phyloP scores from a whole-genome alignment of 306 rosid genomes.

The Rosa chinensis region DNA sequence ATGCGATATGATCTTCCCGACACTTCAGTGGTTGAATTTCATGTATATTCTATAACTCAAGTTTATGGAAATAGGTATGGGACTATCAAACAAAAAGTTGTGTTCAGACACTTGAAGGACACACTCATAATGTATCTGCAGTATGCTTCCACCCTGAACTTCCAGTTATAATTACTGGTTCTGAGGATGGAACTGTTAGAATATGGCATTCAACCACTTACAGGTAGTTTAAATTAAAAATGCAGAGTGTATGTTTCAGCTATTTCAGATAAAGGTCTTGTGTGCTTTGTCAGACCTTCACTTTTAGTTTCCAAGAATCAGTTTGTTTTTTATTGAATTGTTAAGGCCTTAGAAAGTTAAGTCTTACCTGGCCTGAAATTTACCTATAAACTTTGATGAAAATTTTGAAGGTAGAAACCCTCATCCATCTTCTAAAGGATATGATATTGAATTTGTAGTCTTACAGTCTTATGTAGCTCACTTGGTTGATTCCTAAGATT shows the following conservation, averaged over 20 bases:
- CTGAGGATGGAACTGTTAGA: constrained; percentile 98
- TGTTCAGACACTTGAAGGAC: constrained; percentile 99
- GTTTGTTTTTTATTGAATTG: not conserved
- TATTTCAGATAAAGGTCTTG: not conserved
- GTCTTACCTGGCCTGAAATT: not conserved
- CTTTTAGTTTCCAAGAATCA: not conserved
- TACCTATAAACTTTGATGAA: not conserved
- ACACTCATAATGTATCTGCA: constrained; percentile 98
- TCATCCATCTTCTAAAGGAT: not conserved
- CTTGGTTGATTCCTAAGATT: not conserved
- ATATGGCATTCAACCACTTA: constrained; percentile 97
- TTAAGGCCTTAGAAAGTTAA: not conserved
- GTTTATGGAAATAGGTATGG: constrained; percentile 78
- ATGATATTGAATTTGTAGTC: not conserved
- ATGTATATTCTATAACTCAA: constrained; percentile 1
- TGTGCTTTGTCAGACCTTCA: not conserved
- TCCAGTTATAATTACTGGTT: constrained; percentile 94
- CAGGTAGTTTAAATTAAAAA: constrained; percentile 46
- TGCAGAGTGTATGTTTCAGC: constrained; percentile 9
- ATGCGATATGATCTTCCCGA: constrained; percentile 5
- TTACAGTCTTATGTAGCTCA: not conserved
- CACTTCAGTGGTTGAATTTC: not conserved
- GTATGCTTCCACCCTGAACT: constrained; percentile 98
- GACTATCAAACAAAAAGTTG: constrained; percentile 99
- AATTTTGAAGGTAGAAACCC: not conserved